Evolutionary conservation across 306 rosid species (phyloP).

Genomic region (Cercis canadensis): DNA sequence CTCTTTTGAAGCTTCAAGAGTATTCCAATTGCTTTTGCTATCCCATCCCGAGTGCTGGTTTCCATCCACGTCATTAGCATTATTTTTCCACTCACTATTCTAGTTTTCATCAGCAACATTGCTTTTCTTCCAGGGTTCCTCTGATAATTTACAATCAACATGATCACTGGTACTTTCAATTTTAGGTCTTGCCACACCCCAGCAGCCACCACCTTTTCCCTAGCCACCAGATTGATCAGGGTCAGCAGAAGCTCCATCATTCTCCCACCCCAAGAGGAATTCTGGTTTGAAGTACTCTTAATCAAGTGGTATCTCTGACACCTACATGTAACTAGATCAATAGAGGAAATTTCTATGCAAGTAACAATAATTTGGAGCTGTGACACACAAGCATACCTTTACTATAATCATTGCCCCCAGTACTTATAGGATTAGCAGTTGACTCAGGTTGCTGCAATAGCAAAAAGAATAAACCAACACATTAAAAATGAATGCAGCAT

Average conservation of each 20-base stretch:
- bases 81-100: too few species aligned
- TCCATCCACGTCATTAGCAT: neutral
- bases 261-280: constrained; percentile 73
- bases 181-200: constrained; percentile 48
- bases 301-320: constrained; percentile 63
- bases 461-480: constrained; percentile 8
- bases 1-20: constrained; percentile 16
- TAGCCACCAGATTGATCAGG: constrained; percentile 59
- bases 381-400: constrained; percentile 40
- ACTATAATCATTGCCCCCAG: constrained; percentile 47
- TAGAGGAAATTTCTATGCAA: constrained; percentile 19
- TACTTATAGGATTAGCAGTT: constrained; percentile 47
- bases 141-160: too few species aligned
- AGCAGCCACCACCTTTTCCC: constrained; percentile 51
- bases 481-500: constrained; percentile 13
- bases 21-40: constrained; percentile 31
- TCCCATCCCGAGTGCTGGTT: too few species aligned
- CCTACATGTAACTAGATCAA: constrained; percentile 43
- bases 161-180: neutral
- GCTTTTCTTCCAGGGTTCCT: constrained; percentile 25
- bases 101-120: constrained; percentile 23
- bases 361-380: constrained; percentile 4
- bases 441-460: constrained; percentile 59
- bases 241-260: constrained; percentile 37
- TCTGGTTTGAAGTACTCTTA: constrained; percentile 52